Conservation (phyloP, 768 basidiomycete species). For the Melanogaster broomeanus region DNA sequence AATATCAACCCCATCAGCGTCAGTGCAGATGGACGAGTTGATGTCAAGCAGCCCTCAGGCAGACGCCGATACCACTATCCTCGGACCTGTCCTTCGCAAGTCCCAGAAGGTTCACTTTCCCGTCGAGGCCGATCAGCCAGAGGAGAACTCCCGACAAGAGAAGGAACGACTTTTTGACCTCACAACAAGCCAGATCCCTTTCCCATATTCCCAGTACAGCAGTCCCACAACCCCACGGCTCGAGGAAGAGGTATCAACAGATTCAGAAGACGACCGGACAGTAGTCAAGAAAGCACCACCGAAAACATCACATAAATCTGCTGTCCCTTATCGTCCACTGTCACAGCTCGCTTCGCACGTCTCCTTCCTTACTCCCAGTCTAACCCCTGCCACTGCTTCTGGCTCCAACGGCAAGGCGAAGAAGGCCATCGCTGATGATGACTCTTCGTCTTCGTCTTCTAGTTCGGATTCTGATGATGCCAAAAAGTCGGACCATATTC, state of each 20-base stretch:
- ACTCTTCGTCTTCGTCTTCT: conserved; percentile 41
- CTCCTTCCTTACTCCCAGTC: conserved; percentile 37
- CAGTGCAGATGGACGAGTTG: conserved; percentile 37
- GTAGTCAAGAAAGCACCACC: conserved; percentile 21
- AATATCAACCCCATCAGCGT: conserved; percentile 23
- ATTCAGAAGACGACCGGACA: conserved; percentile 22
- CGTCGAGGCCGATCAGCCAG: neutral
- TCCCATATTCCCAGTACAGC: conserved; percentile 54
- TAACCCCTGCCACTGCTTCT: conserved; percentile 34
- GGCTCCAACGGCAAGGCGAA: conserved; percentile 28
- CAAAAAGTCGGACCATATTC: conserved; percentile 55
- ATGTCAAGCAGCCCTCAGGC: conserved; percentile 32
- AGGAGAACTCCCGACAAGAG: conserved; percentile 1
- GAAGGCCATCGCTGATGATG: conserved; percentile 9
- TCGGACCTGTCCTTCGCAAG: conserved; percentile 8
- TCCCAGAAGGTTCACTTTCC: conserved; percentile 3
- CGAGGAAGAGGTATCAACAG: conserved; percentile 35
- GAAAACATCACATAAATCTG: conserved; percentile 5
- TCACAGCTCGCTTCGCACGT: conserved; percentile 50
- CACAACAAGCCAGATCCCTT: conserved; percentile 52
- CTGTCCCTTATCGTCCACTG: conserved; percentile 44
- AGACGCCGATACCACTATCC: neutral
- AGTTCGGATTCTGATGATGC: conserved; percentile 40
- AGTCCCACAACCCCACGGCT: conserved; percentile 3
- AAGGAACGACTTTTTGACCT: conserved; percentile 47